These are phyloP conservation scores for Neofusicoccum sp. DNA, from an alignment of 2,329 filamentous ascomycete genomes.

Conservation along the genomic window DNA sequence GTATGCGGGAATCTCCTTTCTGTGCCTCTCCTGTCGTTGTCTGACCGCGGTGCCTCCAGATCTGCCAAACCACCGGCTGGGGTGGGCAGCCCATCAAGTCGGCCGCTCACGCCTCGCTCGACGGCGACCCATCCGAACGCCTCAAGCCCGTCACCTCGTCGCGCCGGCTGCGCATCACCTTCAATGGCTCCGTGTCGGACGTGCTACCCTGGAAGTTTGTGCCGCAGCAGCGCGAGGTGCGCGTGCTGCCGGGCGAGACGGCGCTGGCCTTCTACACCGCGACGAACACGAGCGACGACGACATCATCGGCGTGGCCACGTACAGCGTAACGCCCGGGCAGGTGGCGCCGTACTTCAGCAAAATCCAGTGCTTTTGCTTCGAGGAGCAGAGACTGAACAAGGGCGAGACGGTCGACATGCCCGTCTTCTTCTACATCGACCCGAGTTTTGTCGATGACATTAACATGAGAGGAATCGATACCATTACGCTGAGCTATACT, in stretches of 20 bases:
- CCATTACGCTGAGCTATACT: slow-evolving; percentile 92
- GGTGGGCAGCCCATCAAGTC: slow-evolving; percentile 89
- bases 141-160: slow-evolving; percentile 77
- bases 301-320: slow-evolving; percentile 97
- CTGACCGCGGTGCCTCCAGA: slow-evolving; percentile 45
- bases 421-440: slow-evolving; percentile 98
- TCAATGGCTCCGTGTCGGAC: slow-evolving; percentile 93
- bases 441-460: slow-evolving; percentile 90
- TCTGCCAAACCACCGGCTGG: slow-evolving; percentile 85
- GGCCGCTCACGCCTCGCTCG: slow-evolving; percentile 58
- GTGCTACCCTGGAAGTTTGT: slow-evolving; percentile 96
- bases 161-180: slow-evolving; percentile 88
- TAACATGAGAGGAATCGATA: slow-evolving; percentile 91
- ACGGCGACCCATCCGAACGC: slow-evolving; percentile 67
- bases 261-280: slow-evolving; percentile 97
- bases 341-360: slow-evolving; percentile 96
- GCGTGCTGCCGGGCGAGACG: slow-evolving; percentile 92
- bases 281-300: slow-evolving; percentile 82
- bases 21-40: neutral
- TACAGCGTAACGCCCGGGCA: slow-evolving; percentile 96
- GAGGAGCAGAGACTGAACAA: slow-evolving; percentile 91
- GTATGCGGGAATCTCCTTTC: slow-evolving; percentile 43
- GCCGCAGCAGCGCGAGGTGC: slow-evolving; percentile 94
- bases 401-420: slow-evolving; percentile 98
- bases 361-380: slow-evolving; percentile 99